These are phyloP conservation scores for Pistacia atlantica DNA, from an alignment of 345 rosid genomes.

Conservation along the genomic window DNA sequence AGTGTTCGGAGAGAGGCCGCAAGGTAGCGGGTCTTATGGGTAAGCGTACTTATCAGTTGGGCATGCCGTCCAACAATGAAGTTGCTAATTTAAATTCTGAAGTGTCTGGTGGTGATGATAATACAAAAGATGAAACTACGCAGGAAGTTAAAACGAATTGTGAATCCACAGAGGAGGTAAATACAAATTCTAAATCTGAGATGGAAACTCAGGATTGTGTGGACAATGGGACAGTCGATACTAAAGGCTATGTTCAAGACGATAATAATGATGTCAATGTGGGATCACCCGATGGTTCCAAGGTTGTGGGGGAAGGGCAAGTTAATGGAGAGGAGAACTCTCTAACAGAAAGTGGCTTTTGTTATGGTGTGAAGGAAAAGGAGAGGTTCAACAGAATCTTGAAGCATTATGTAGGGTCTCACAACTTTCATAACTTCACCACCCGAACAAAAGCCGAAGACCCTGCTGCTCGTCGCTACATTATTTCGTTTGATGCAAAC, in stretches of 20 bases:
- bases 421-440: constrained; percentile 95
- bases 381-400: constrained; percentile 82
- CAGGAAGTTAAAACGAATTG: constrained; percentile 3
- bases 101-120: constrained; percentile 23
- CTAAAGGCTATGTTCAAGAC: constrained; percentile 8
- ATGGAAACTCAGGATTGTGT: constrained; percentile 1
- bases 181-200: neutral
- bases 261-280: constrained; percentile 21
- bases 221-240: neutral
- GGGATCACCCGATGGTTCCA: constrained; percentile 10
- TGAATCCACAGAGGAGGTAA: constrained; percentile 12
- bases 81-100: constrained; percentile 22
- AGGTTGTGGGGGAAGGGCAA: constrained; percentile 23
- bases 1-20: constrained; percentile 85
- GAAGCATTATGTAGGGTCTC: constrained; percentile 74
- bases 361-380: constrained; percentile 70
- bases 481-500: constrained; percentile 68
- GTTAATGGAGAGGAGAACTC: constrained; percentile 26
- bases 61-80: constrained; percentile 37
- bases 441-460: constrained; percentile 89
- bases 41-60: constrained; percentile 45
- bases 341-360: constrained; percentile 36
- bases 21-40: constrained; percentile 73
- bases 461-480: constrained; percentile 75
- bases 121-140: constrained; percentile 10